These are phyloP conservation scores for Vitis hybrid DNA, from an alignment of 177 flowering plant species.

Conservation along the genomic window DNA sequence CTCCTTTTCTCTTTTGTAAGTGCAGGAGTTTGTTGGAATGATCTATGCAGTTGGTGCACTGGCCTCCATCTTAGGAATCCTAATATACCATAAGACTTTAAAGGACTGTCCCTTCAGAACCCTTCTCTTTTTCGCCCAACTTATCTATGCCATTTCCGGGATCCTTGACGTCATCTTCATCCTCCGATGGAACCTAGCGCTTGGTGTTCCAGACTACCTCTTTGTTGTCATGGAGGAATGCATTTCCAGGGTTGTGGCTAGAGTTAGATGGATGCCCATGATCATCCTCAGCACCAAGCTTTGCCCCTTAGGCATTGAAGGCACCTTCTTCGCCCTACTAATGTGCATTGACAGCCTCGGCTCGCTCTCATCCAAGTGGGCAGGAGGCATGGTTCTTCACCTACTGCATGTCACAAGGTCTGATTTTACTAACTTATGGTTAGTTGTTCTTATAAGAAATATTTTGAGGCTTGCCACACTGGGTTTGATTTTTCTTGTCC, in stretches of 20 bases:
- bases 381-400: conserved; percentile 67
- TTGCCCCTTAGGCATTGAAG: conserved; percentile 76
- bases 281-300: conserved; percentile 61
- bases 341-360: conserved; percentile 80
- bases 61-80: conserved; percentile 62
- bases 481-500: conserved; percentile 51
- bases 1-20: background rate
- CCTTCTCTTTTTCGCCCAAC: conserved; percentile 57
- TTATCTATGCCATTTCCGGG: conserved; percentile 51
- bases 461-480: conserved; percentile 31
- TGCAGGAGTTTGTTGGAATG: conserved; percentile 69
- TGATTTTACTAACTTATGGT: conserved; percentile 60
- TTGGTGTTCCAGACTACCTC: conserved; percentile 63
- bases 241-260: conserved; percentile 34
- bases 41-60: conserved; percentile 70
- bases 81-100: conserved; percentile 61
- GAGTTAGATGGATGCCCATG: conserved; percentile 80
- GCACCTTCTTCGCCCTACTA: conserved; percentile 75
- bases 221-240: conserved; percentile 61
- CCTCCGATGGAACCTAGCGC: conserved; percentile 54
- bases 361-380: conserved; percentile 48
- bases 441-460: conserved; percentile 49
- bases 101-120: conserved; percentile 56
- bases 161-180: conserved; percentile 67
- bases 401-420: conserved; percentile 57